Evolutionary conservation across 1,284 basidiomycete species (phyloP), one percentile per base, ranked within the genome.

Genomic region (Trametes versicolor): DNA sequence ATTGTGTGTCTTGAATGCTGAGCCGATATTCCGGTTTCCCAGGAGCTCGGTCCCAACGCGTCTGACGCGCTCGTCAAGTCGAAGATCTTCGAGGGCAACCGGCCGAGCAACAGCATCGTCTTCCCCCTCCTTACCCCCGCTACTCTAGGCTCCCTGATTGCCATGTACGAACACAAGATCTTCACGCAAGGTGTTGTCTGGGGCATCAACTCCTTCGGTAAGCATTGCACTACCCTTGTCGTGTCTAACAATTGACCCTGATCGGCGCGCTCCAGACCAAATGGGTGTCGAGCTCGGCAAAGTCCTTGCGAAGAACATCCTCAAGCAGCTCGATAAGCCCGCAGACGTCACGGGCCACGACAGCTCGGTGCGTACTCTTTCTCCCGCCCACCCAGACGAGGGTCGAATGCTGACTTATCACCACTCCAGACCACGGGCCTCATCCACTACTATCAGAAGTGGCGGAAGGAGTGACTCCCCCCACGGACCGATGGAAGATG

Each of bases 121-220:
- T 96, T 98, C 88, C 94, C 96, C 45, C 83, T 95, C 71, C 81
- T 99, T 73, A 98, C 96, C 0, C 97, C 98, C 13, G 88, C 90
- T 49, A 93, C 92, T 7, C 90, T 99, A 36, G 97, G 89, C 54
- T 91, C 95, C 0, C 81, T 97, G 57, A 92, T 97, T 74, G 94
- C 93, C n/a, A 75, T 97, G 70, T 97, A 97, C 77, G 97, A 99
- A 82, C 97, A 99, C 86, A 99, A 99, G 87, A 98, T 99, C 77
- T 98, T 98, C 79, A 93, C 94, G 0, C 98, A 99, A 79, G 97
- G 97, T 75, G 93, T 94, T 56, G 86, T 99, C 69, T 99, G 97
- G 97, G 94, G 95, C 52, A 98, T 99, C 85, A 99, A 99, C 86
- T 97, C 95, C 12, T 99, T 94, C 78, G 95, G 93, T 94, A 60